A percentile compares a stretch with the other conserved stretches of the same genome.
Evolutionary conservation across 108 stramenopile genomes (phyloP).

Genomic region (Cyclotella cryptica): DNA sequence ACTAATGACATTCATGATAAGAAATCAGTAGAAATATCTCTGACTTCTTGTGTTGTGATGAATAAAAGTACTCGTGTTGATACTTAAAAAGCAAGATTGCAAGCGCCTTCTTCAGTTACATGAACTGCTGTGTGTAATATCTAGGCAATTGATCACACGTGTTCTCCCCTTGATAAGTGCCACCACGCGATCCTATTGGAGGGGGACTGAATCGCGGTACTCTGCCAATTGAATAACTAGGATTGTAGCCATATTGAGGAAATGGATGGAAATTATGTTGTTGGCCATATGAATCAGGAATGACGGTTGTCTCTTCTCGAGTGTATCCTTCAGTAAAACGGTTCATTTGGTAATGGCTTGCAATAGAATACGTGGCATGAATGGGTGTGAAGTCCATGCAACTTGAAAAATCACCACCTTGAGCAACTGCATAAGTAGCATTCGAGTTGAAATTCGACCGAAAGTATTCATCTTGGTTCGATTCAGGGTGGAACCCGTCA

Average conservation of each 20-base stretch:
- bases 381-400: constrained; percentile 21
- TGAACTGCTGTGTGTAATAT: constrained; percentile 1
- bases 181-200: background rate
- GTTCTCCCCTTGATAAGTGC: constrained; percentile 2
- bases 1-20: no score
- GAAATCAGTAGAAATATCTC: no score
- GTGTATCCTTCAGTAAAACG: background rate
- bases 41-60: no score
- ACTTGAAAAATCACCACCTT: background rate
- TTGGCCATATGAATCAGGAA: constrained; percentile 24
- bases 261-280: constrained; percentile 7
- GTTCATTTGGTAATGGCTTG: background rate
- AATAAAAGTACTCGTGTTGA: no score
- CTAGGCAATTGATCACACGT: background rate
- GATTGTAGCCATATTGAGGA: background rate
- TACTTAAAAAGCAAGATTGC: no score
- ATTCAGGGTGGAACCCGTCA: background rate
- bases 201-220: background rate
- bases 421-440: background rate
- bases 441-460: constrained; percentile 10
- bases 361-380: background rate
- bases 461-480: background rate
- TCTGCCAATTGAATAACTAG: background rate
- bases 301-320: constrained; percentile 9
- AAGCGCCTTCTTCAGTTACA: background rate